Evolutionary conservation across 2,329 filamentous ascomycete species (phyloP).

Genomic region (Colletotrichum limetticola): DNA sequence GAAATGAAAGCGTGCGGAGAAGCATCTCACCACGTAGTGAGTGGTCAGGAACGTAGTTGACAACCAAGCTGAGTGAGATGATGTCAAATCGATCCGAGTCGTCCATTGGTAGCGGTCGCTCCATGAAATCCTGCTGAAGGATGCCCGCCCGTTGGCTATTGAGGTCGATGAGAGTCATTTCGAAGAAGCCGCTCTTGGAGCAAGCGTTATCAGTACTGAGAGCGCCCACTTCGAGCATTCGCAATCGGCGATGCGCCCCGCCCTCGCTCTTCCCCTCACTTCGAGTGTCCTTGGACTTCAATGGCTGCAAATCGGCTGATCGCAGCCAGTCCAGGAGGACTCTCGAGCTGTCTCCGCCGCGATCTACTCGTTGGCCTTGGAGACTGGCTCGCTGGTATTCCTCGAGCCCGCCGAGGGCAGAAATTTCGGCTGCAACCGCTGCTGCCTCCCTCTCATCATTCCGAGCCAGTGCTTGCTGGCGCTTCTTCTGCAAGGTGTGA

Average conservation of each 20-base stretch:
- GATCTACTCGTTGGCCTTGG: slow-evolving; percentile 73
- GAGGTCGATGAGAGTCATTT: slow-evolving; percentile 87
- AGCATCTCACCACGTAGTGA: slow-evolving; percentile 86
- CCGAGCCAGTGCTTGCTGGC: slow-evolving; percentile 61
- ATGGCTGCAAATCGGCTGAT: slow-evolving; percentile 42
- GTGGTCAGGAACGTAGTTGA: slow-evolving; percentile 92
- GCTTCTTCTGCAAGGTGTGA: slow-evolving; percentile 73
- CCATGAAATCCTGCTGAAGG: slow-evolving; percentile 92
- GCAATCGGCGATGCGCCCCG: slow-evolving; percentile 49
- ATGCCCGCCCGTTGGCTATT: slow-evolving; percentile 88
- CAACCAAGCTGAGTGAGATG: slow-evolving; percentile 89
- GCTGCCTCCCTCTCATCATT: slow-evolving; percentile 63
- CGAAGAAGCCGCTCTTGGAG: slow-evolving; percentile 76
- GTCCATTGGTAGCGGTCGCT: slow-evolving; percentile 76
- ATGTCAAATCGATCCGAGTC: slow-evolving; percentile 81
- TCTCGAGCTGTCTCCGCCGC: slow-evolving; percentile 74
- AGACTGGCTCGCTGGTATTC: slow-evolving; percentile 75
- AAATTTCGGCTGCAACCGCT: slow-evolving; percentile 62
- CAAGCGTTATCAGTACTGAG: slow-evolving; percentile 88
- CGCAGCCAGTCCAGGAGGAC: slow-evolving; percentile 73
- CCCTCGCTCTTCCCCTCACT: background rate
- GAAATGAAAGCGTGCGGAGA: slow-evolving; percentile 76
- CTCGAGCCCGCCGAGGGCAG: slow-evolving; percentile 68
- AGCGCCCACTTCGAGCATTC: slow-evolving; percentile 89
- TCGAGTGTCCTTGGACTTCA: slow-evolving; percentile 17